Conservation (phyloP, 1,284 basidiomycete genomes). For the Pulveroboletus sp. region DNA sequence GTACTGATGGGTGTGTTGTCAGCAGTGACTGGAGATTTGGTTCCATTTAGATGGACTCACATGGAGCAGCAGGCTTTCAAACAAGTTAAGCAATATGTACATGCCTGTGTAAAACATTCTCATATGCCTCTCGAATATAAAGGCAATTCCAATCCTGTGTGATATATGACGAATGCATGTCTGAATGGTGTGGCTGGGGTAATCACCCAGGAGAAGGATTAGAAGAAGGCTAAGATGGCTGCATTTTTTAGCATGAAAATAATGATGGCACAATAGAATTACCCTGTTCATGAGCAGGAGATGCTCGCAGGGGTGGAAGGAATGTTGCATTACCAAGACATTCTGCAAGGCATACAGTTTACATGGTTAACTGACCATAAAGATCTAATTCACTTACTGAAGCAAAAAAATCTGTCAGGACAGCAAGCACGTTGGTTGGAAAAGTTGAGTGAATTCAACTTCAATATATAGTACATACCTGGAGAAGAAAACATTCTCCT, state of each 20-base stretch:
- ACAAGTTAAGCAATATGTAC: neutral
- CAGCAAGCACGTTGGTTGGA: conserved; percentile 44
- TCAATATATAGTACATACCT: conserved; percentile 7
- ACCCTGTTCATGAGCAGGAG: conserved; percentile 25
- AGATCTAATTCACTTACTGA: conserved; percentile 31
- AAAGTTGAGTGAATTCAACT: conserved; percentile 14
- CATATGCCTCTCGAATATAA: neutral
- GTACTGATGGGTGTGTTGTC: neutral
- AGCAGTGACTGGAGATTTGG: neutral
- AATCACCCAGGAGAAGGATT: too few species aligned
- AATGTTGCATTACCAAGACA: conserved; percentile 17
- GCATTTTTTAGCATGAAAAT: conserved; percentile 45
- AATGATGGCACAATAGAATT: conserved; percentile 33
- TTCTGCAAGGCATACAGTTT: conserved; percentile 34
- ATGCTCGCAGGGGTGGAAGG: conserved; percentile 16
- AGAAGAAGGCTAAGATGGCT: conserved; percentile 20
- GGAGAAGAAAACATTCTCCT: conserved; percentile 20
- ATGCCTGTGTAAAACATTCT: neutral
- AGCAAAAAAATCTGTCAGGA: conserved; percentile 37
- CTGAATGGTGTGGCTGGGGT: neutral
- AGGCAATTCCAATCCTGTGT: neutral
- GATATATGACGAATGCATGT: neutral
- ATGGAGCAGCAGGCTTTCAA: neutral
- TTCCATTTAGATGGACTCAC: neutral
- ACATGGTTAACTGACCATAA: conserved; percentile 42